phyloP scores from a whole-genome alignment of 2,329 filamentous ascomycete species.

The Venturia pyrina region DNA sequence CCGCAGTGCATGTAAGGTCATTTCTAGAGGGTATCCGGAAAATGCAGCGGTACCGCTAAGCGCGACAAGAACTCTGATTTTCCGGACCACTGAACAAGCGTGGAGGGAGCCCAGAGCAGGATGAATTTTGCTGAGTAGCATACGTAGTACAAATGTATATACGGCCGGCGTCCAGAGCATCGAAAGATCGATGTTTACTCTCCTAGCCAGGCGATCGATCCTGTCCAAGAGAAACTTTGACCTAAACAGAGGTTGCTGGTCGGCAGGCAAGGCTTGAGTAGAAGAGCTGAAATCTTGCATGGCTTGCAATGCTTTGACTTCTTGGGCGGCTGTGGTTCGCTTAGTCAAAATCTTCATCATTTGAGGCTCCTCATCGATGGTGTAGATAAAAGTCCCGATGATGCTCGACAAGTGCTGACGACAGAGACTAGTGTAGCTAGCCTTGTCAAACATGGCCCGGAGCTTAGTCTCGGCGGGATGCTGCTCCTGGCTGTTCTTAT shows the following conservation, averaged over 20 bases:
- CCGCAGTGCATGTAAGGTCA: constrained; percentile 73
- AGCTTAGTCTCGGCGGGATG: constrained; percentile 49
- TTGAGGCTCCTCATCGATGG: constrained; percentile 36
- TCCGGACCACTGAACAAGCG: constrained; percentile 76
- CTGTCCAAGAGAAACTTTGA: constrained; percentile 67
- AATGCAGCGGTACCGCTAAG: constrained; percentile 63
- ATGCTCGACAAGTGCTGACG: constrained; percentile 66
- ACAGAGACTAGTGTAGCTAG: constrained; percentile 52
- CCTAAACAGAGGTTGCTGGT: constrained; percentile 80
- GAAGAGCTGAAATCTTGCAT: constrained; percentile 65
- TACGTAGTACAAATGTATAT: constrained; percentile 64
- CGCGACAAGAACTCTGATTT: constrained; percentile 70
- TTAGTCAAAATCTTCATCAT: background rate
- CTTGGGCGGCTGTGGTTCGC: background rate
- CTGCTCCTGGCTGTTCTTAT: background rate
- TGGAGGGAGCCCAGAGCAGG: constrained; percentile 77
- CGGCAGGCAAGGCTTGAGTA: constrained; percentile 54
- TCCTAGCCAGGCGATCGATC: constrained; percentile 61
- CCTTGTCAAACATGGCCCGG: constrained; percentile 57
- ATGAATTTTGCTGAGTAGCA: constrained; percentile 70
- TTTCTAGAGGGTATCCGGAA: constrained; percentile 75
- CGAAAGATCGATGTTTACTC: constrained; percentile 54
- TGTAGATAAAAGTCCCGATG: constrained; percentile 59
- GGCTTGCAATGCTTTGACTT: constrained; percentile 37
- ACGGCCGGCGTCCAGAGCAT: constrained; percentile 67